These are phyloP conservation scores for Biscogniauxia mediterranea DNA, from an alignment of 2,329 filamentous ascomycete species.

Conservation along the genomic window DNA sequence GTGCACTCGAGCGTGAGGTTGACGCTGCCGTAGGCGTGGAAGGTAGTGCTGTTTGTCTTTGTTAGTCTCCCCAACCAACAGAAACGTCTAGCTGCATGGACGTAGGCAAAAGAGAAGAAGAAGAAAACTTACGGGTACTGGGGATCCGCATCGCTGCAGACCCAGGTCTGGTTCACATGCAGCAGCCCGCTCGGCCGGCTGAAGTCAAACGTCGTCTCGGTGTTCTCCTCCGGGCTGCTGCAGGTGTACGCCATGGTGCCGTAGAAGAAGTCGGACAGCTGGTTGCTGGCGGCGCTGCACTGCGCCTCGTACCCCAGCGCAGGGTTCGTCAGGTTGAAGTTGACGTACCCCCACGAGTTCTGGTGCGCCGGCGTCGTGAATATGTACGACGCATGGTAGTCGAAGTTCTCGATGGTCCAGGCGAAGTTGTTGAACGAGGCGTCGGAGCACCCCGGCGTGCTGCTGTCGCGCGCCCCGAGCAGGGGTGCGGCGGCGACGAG, in stretches of 20 bases:
- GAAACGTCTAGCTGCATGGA: background rate
- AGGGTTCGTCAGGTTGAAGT: constrained; percentile 50
- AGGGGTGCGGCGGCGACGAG: constrained; percentile 28
- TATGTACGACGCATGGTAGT: constrained; percentile 47
- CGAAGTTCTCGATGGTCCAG: constrained; percentile 45
- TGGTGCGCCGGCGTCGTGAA: constrained; percentile 53
- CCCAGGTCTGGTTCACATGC: constrained; percentile 49
- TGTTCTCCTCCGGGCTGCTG: constrained; percentile 31
- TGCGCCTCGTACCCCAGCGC: constrained; percentile 36
- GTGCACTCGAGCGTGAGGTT: constrained; percentile 37
- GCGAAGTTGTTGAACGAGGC: constrained; percentile 34
- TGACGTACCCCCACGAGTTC: constrained; percentile 45
- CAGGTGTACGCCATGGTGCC: constrained; percentile 46
- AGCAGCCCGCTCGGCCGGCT: constrained; percentile 36
- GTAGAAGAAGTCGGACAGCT: constrained; percentile 50
- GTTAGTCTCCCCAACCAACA: background rate
- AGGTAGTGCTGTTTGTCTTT: constrained; percentile 27
- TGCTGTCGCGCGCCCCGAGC: constrained; percentile 20
- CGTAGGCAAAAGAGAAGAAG: background rate
- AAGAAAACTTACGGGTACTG: constrained; percentile 36
- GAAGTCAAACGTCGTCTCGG: constrained; percentile 43
- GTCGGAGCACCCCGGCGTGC: constrained; percentile 31
- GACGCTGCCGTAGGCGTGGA: constrained; percentile 32
- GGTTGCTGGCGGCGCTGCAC: constrained; percentile 42
- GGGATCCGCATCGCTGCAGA: constrained; percentile 41